These are phyloP conservation scores for Eimeria falciformis DNA, from an alignment of 169 alveolate genomes.

Conservation along the genomic window DNA sequence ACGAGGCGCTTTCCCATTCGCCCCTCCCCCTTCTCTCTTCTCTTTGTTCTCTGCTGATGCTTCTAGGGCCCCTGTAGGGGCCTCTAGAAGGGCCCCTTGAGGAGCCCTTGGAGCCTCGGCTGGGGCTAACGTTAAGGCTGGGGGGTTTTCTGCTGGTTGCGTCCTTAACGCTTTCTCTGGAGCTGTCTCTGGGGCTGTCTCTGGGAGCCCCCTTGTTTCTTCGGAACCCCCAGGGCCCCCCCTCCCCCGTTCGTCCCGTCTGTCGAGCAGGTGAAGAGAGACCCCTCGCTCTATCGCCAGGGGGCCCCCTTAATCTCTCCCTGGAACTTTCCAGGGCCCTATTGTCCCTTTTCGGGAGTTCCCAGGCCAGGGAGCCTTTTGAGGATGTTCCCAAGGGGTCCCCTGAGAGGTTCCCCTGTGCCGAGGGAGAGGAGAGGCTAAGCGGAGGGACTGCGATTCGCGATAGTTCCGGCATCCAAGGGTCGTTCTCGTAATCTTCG, in stretches of 20 bases:
- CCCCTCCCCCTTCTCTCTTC: background rate
- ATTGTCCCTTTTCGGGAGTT: background rate
- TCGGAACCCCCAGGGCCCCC: background rate
- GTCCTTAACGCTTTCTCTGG: background rate
- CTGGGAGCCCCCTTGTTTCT: constrained; percentile 1
- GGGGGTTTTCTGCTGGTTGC: background rate
- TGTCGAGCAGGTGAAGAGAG: no score
- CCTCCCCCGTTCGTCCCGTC: background rate
- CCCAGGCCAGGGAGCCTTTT: background rate
- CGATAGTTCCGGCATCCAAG: constrained; percentile 20
- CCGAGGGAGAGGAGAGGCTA: background rate
- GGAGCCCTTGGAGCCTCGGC: background rate
- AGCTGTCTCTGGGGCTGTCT: background rate
- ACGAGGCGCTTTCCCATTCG: background rate
- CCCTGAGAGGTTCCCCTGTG: background rate
- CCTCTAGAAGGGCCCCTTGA: background rate
- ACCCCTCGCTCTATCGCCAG: no score
- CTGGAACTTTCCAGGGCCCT: background rate
- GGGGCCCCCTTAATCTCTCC: no score
- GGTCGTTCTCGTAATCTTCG: constrained; percentile 24
- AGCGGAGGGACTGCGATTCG: background rate
- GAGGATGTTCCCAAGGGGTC: background rate
- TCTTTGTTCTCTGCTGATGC: constrained; percentile 11
- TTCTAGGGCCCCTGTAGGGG: background rate
- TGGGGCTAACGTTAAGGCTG: background rate